Base-by-base conservation (phyloP, 2,329 filamentous ascomycete species). In the Drechslera avenae region DNA sequence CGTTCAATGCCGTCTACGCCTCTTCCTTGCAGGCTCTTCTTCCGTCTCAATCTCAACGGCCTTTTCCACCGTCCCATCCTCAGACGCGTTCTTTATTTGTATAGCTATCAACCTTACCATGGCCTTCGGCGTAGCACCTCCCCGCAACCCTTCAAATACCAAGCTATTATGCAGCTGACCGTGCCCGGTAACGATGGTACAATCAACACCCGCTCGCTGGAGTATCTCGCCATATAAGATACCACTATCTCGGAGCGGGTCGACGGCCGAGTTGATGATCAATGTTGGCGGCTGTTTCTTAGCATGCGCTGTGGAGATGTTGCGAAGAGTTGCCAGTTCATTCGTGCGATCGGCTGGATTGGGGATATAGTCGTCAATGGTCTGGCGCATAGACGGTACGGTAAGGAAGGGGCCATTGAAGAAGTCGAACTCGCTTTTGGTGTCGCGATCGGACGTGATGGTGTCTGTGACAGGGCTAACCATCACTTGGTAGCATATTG, bases 281-380 rank as follows among this genome's bases (percentile, higher is more conserved):
- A 50, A 40, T 10, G 47, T 50, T 19, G 40, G 40, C 16, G 47
- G 47, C 41, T 50, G 47, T 19, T 30, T 19, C 40, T 50, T 50
- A 5, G 47, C 47, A 28, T 50, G 47, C 13, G n/a, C 39, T 5
- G 23, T 5, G 3, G 47, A 39, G 23, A 50, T 50, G 26, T 39
- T 37, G 8, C 21, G 47, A 6, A 21, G 47, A 7, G 40, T 50
- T 5, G 47, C 47, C n/a, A 50, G 40, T 39, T 50, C 47, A 17
- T 40, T 39, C 1, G 14, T 14, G 10, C 39, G 47, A 35, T 50
- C 47, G 10, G 33, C 34, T 4, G 39, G 32, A 5, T 16, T 16
- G 16, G 47, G 47, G 13, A 45, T 50, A 17, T 50, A 50, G 4
- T 21, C 13, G 4, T 43, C 47, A 35, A 45, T 14, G 21, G 17